Conservation (phyloP, 2,329 filamentous ascomycete genomes). For the Aspergillus tamarii region DNA sequence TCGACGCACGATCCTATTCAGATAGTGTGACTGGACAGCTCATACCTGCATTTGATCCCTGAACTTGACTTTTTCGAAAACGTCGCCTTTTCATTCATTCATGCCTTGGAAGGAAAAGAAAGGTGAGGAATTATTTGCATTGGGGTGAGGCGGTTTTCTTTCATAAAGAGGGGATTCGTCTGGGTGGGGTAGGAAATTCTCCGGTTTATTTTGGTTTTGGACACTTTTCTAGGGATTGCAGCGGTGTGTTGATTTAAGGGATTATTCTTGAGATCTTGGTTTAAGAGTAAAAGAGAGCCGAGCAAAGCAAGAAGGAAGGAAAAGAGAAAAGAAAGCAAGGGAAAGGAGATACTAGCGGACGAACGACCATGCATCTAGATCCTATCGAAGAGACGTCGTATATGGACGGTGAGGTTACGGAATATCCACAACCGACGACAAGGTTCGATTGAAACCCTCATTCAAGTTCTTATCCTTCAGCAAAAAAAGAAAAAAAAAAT, state of each 20-base stretch:
- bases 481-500: background rate
- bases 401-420: background rate
- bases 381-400: background rate
- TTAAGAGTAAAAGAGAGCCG: background rate
- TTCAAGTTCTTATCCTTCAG: no score
- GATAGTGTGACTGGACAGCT: background rate
- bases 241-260: no score
- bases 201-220: background rate
- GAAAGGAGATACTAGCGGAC: no score
- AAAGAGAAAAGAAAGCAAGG: background rate
- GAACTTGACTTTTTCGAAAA: background rate
- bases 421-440: background rate
- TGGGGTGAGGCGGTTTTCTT: background rate
- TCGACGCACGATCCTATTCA: background rate
- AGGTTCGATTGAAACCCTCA: background rate
- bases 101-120: background rate
- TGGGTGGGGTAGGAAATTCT: background rate
- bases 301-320: background rate
- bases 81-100: background rate
- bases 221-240: background rate
- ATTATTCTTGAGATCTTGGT: no score
- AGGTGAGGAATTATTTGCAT: background rate
- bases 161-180: background rate
- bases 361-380: background rate
- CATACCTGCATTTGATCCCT: background rate